Evolutionary conservation across 495 filamentous ascomycete genomes (phyloP).

Genomic region (Hypoxylon subgilvum): DNA sequence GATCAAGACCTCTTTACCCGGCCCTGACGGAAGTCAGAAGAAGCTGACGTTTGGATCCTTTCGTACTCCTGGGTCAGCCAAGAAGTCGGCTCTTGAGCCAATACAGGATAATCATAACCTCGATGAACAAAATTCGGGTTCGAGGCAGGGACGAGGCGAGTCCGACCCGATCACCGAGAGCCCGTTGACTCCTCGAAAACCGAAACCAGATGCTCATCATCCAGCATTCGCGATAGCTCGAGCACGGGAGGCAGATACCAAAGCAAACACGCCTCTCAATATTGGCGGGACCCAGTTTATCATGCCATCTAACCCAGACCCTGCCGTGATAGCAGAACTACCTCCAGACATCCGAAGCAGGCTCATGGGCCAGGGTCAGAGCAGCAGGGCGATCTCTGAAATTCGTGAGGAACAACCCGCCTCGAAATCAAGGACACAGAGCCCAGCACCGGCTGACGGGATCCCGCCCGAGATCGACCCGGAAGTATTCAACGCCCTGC

Average conservation of each 20-base stretch:
- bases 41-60: conserved; percentile 53
- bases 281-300: conserved; percentile 86
- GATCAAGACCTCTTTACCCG: conserved; percentile 58
- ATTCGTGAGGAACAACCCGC: conserved; percentile 34
- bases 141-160: conserved; percentile 52
- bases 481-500: conserved; percentile 76
- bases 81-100: conserved; percentile 36
- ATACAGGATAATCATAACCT: conserved; percentile 30
- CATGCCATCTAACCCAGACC: conserved; percentile 79
- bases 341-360: conserved; percentile 78
- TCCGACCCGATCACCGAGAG: conserved; percentile 51
- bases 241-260: conserved; percentile 61
- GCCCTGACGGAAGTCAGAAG: conserved; percentile 66
- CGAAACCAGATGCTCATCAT: conserved; percentile 49
- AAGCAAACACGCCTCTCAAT: conserved; percentile 72
- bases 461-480: conserved; percentile 67
- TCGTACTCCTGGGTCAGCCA: conserved; percentile 30
- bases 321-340: conserved; percentile 74
- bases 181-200: conserved; percentile 70
- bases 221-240: conserved; percentile 61
- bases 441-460: conserved; percentile 45
- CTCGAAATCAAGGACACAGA: conserved; percentile 45
- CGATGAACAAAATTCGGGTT: conserved; percentile 47
- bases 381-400: conserved; percentile 23
- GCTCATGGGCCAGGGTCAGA: conserved; percentile 59